Conservation (phyloP, 106 monocot species). For the Triglochin maritima region DNA sequence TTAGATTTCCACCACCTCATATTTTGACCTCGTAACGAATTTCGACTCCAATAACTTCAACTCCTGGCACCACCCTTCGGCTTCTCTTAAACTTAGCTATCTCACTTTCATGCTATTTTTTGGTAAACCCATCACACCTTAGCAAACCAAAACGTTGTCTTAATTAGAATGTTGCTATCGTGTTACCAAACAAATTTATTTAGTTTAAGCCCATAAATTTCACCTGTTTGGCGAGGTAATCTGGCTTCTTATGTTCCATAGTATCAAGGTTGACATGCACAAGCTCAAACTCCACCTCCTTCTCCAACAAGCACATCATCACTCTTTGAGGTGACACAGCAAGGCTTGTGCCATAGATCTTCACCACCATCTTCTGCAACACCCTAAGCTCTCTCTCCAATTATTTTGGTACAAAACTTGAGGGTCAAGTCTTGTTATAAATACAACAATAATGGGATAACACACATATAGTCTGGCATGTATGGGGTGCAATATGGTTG, state of each 20-base stretch:
- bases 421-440: too few relatives aligned
- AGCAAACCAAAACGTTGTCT: not conserved
- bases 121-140: not conserved
- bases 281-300: constrained; percentile 30
- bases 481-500: too few relatives aligned
- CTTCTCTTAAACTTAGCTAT: not conserved
- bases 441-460: too few relatives aligned
- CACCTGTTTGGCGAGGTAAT: constrained; percentile 28
- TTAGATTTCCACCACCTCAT: too few relatives aligned
- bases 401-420: too few relatives aligned
- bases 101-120: too few relatives aligned
- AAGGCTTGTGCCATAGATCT: constrained; percentile 12
- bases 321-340: constrained; percentile 28
- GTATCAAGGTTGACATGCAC: constrained; percentile 22
- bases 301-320: constrained; percentile 33
- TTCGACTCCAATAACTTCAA: too few relatives aligned
- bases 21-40: too few relatives aligned
- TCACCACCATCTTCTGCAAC: constrained; percentile 19
- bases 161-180: not conserved
- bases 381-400: too few relatives aligned
- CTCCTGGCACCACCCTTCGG: not conserved
- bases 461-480: too few relatives aligned
- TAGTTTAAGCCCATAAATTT: not conserved
- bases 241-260: constrained; percentile 25
- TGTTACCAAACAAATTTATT: not conserved